Evolutionary conservation across 169 alveolate species (phyloP).

Genomic region (Besnoitia besnoiti): DNA sequence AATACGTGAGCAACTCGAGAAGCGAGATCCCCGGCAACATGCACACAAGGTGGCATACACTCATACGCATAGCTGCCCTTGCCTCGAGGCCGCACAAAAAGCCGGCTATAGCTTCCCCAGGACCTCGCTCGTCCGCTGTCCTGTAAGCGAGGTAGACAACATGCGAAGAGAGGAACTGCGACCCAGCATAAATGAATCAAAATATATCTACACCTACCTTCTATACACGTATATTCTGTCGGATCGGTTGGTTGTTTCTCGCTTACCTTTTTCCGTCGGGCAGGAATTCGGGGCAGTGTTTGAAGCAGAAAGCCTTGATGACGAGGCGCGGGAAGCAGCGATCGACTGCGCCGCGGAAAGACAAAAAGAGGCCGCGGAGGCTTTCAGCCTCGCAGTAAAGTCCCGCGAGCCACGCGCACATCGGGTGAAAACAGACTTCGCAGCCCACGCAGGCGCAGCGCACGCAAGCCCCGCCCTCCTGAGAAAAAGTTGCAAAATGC

Average conservation of each 20-base stretch:
- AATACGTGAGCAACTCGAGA: not conserved
- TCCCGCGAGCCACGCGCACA: constrained; percentile 82
- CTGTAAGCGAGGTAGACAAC: no score
- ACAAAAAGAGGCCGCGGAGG: constrained; percentile 28
- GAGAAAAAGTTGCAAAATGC: not conserved
- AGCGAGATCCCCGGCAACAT: no score
- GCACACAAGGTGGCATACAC: not conserved
- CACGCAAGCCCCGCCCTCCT: constrained; percentile 56
- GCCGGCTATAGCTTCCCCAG: no score
- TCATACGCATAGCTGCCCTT: no score
- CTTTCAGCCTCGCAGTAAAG: constrained; percentile 55
- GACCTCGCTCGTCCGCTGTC: no score
- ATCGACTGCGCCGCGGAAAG: constrained; percentile 41
- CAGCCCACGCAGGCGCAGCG: constrained; percentile 74
- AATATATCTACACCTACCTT: no score
- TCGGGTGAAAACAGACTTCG: constrained; percentile 74
- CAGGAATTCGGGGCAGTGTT: constrained; percentile 58
- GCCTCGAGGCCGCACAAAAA: no score
- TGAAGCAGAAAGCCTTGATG: constrained; percentile 49
- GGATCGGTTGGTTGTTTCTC: not conserved
- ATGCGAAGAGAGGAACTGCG: no score
- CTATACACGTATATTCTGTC: no score
- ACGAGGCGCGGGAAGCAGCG: constrained; percentile 67
- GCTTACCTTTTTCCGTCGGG: constrained; percentile 20
- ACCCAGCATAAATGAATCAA: no score